phyloP scores from a whole-genome alignment of 2,329 filamentous ascomycete species.

The Fusarium incarnatum region DNA sequence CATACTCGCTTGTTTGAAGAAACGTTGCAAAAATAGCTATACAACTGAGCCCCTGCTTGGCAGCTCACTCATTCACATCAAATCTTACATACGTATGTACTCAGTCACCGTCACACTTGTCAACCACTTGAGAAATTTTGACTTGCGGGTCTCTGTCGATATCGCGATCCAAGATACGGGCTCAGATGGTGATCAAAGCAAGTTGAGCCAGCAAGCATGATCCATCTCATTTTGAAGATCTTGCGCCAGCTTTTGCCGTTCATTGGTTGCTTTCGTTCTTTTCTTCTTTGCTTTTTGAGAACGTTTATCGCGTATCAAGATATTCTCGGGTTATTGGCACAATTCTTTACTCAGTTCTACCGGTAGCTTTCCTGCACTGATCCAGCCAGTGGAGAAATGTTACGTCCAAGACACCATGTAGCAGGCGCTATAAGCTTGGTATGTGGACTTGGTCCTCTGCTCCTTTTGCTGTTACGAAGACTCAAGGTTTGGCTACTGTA shows the following conservation, averaged over 20 bases:
- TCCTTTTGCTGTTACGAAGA: background rate
- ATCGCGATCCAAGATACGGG: conserved; percentile 3
- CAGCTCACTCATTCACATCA: conserved; percentile 12
- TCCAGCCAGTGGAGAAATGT: background rate
- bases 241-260: background rate
- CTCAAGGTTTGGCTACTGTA: background rate
- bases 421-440: background rate
- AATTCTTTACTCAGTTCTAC: background rate
- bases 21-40: conserved; percentile 16
- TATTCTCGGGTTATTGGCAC: background rate
- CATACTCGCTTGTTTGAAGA: background rate
- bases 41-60: background rate
- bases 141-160: conserved; percentile 1
- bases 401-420: background rate
- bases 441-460: background rate
- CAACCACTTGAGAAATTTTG: background rate
- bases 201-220: background rate
- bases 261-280: background rate
- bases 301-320: background rate
- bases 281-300: background rate
- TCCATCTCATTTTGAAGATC: background rate
- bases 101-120: background rate
- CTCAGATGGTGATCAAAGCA: background rate
- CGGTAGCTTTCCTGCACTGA: background rate
- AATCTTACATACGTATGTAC: conserved; percentile 14